These are phyloP conservation scores for Suillus ampliporus DNA, from an alignment of 768 basidiomycete genomes.

Conservation along the genomic window DNA sequence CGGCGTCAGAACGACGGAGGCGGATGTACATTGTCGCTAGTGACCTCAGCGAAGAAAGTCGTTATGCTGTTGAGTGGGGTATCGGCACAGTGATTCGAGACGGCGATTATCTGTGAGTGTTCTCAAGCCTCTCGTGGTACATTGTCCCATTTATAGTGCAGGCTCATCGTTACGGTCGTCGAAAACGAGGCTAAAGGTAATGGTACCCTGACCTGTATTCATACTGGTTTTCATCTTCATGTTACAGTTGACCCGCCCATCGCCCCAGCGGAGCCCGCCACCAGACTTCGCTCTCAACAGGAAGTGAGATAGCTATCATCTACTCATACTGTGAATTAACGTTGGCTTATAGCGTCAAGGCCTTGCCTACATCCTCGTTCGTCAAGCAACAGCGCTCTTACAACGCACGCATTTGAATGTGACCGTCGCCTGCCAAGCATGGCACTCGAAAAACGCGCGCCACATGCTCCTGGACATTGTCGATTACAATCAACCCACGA, in stretches of 20 bases:
- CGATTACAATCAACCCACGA: slow-evolving; percentile 84
- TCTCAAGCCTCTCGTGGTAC: slow-evolving; percentile 2
- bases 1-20: slow-evolving; percentile 58
- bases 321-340: slow-evolving; percentile 12
- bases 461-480: slow-evolving; percentile 93
- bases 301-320: slow-evolving; percentile 59
- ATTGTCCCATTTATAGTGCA: slow-evolving; percentile 24
- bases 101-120: slow-evolving; percentile 82
- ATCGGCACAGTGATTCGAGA: slow-evolving; percentile 95
- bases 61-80: slow-evolving; percentile 97
- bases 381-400: slow-evolving; percentile 87
- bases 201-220: slow-evolving; percentile 23
- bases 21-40: slow-evolving; percentile 87
- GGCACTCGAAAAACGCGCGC: slow-evolving; percentile 94
- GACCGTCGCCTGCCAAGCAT: slow-evolving; percentile 88
- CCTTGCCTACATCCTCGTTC: slow-evolving; percentile 83
- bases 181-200: slow-evolving; percentile 91
- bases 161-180: slow-evolving; percentile 86
- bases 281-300: slow-evolving; percentile 87
- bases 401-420: slow-evolving; percentile 92
- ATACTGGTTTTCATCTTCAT: slow-evolving; percentile 14
- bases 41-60: slow-evolving; percentile 92
- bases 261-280: slow-evolving; percentile 73
- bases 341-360: slow-evolving; percentile 72
- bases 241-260: slow-evolving; percentile 66